Evolutionary conservation across 2,329 filamentous ascomycete species (phyloP).

Genomic region (Diaporthe ampelina): DNA sequence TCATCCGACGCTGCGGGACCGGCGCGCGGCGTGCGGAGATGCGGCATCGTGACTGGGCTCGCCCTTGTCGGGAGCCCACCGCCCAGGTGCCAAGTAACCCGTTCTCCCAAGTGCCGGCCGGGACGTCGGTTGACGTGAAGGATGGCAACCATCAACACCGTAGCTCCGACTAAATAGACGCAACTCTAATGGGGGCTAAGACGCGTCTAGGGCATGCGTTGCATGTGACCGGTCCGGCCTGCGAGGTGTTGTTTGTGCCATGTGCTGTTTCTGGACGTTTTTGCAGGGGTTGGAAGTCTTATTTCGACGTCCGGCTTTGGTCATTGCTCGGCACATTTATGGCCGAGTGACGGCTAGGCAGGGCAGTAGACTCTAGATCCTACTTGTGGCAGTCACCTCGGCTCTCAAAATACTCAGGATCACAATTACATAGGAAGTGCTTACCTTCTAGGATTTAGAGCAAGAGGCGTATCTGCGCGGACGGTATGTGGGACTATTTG

Average conservation of each 20-base stretch:
- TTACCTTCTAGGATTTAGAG: too few relatives aligned
- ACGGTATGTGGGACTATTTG: too few relatives aligned
- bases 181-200: too few relatives aligned
- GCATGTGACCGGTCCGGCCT: background rate
- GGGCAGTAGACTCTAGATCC: too few relatives aligned
- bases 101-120: background rate
- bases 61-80: slow-evolving; percentile 12
- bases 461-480: too few relatives aligned
- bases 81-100: background rate
- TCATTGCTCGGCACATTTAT: background rate
- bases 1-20: slow-evolving; percentile 11
- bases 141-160: background rate
- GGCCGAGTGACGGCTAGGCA: background rate
- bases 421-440: too few relatives aligned
- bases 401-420: too few relatives aligned
- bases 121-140: background rate
- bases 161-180: too few relatives aligned
- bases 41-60: slow-evolving; percentile 30
- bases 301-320: background rate
- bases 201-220: too few relatives aligned
- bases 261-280: too few relatives aligned
- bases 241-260: background rate
- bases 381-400: too few relatives aligned
- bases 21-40: slow-evolving; percentile 27
- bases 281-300: background rate